phyloP scores from a whole-genome alignment of 495 filamentous ascomycete genomes.

The Massariosphaeria phaeospora region DNA sequence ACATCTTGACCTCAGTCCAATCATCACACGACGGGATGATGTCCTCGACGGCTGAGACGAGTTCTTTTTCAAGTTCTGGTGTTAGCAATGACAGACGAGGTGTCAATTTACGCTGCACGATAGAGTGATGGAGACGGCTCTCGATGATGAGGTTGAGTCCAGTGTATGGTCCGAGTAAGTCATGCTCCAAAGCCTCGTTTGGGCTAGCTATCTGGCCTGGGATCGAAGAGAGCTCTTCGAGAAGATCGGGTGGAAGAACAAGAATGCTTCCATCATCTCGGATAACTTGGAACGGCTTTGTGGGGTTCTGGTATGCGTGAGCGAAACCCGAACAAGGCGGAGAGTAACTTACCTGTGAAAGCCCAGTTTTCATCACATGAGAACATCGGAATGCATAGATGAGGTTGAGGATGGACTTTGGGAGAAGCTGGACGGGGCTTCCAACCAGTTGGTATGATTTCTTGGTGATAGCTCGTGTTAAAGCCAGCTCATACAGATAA shows the following conservation, averaged over 20 bases:
- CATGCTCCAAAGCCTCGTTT: background rate
- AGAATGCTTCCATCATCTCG: background rate
- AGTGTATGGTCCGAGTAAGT: slow-evolving; percentile 2
- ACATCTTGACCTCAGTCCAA: slow-evolving; percentile 3
- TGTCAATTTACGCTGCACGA: slow-evolving; percentile 3
- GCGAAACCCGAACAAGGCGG: no score
- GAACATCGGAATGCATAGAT: no score
- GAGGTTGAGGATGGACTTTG: no score
- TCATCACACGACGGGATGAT: background rate
- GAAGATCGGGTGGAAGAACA: background rate
- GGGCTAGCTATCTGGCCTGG: background rate
- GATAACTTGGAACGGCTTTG: background rate
- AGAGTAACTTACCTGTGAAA: no score
- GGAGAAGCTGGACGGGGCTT: no score
- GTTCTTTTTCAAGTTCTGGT: background rate
- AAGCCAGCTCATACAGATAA: no score
- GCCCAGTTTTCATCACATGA: no score
- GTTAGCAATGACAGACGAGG: background rate
- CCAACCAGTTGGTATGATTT: no score
- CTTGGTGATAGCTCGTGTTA: no score
- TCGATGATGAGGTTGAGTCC: slow-evolving; percentile 3
- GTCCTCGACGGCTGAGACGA: background rate
- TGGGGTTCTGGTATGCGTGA: no score
- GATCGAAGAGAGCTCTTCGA: background rate
- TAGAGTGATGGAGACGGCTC: slow-evolving; percentile 1